These are phyloP conservation scores for Diospyros kaki DNA, from an alignment of 148 eudicot genomes.

Conservation along the genomic window DNA sequence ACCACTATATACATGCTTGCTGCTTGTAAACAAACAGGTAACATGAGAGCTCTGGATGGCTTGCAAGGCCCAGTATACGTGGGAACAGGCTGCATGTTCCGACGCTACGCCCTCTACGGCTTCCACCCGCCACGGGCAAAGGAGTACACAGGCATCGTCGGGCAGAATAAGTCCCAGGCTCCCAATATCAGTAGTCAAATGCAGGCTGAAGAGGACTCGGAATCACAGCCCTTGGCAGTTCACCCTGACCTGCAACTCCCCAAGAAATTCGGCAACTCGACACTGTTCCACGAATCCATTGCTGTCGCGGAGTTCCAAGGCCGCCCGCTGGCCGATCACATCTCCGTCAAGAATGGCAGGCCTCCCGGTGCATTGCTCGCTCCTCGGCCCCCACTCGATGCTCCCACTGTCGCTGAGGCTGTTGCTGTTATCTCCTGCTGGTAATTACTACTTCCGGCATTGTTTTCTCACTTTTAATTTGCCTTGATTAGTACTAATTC, in stretches of 20 bases:
- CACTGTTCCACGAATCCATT: slow-evolving; percentile 59
- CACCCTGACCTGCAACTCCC: slow-evolving; percentile 45
- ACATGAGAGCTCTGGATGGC: too few relatives aligned
- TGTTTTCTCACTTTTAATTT: too few relatives aligned
- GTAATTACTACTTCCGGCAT: slow-evolving; percentile 21
- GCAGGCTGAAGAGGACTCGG: too few relatives aligned
- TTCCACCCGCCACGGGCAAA: slow-evolving; percentile 1
- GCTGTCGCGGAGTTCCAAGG: slow-evolving; percentile 83
- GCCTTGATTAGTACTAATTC: too few relatives aligned
- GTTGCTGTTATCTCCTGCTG: slow-evolving; percentile 80
- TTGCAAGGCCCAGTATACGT: neutral
- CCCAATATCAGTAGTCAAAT: neutral
- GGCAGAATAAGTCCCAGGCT: slow-evolving; percentile 33
- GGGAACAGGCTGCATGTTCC: slow-evolving; percentile 5
- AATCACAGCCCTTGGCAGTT: slow-evolving; percentile 22
- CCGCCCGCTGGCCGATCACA: slow-evolving; percentile 72
- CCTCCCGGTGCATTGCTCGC: slow-evolving; percentile 69
- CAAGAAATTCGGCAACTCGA: slow-evolving; percentile 64
- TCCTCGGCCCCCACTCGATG: slow-evolving; percentile 69
- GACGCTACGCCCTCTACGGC: slow-evolving; percentile 1
- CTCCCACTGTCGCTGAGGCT: slow-evolving; percentile 83
- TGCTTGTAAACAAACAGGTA: neutral
- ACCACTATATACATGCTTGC: neutral
- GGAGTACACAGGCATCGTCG: neutral
- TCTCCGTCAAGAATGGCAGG: slow-evolving; percentile 65